Base-by-base conservation (phyloP, 2,329 filamentous ascomycete genomes). In the Fusarium secorum region DNA sequence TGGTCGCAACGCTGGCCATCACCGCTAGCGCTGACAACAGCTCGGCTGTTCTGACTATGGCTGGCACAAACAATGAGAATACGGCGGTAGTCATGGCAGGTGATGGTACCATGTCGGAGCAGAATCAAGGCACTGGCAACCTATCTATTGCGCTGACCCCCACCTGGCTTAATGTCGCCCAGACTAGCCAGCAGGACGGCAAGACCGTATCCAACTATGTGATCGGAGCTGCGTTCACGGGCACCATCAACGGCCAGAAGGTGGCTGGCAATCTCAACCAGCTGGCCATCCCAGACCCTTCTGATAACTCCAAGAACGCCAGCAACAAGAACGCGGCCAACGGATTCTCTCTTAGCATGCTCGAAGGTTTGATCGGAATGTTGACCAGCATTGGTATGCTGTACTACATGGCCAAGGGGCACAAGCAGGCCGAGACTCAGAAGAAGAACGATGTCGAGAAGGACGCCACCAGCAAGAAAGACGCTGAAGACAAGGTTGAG, bases 31-130 rank as follows among this genome's bases (percentile, higher is more conserved):
- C 42, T 6, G 20, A 4, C 0, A 11, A 3, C 10, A 48, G 15
- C 17, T 48, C 35, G 11, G 24, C 42, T 30, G 30, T 26, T 2
- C 35, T 62, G 3, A 59, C 42, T 1, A 59, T 62, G 59, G 33
- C 53, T 48, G 35, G 14, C 1, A 35, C 22, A n/a, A 26, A 24
- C 9, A 18, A 20, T 1, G 28, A 59, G 35, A 59, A 20, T 11
- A 62, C 35, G 1, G 15, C 28, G 3, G 42, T 62, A 0, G 42
- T n/a, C 2, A 59, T 62, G 59, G 28, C 30, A 18, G 59, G 53
- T 1, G 33, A 59, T 48, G 20, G 42, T 8, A 48, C 33, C 13
- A 59, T 62, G 35, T 18, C 32, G 4, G 59, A 61, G 42, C 28
- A 48, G 22, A 39, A 59, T 10, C 13, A 7, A 30, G 59, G 53